Conservation (phyloP, 495 filamentous ascomycete species). For the Annulohypoxylon nitens region DNA sequence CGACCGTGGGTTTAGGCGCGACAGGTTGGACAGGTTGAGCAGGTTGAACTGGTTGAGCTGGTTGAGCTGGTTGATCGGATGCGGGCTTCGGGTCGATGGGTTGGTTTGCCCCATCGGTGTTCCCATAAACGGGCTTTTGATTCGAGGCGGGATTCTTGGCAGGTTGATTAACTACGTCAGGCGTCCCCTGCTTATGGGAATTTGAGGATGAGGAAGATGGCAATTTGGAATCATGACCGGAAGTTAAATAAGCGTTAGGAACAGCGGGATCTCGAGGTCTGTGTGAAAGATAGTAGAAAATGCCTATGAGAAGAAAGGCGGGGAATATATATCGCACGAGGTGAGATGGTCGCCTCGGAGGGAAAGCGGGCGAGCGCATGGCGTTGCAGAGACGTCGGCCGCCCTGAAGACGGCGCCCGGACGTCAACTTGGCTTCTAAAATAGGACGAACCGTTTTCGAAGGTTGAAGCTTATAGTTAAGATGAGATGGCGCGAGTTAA, state of each 20-base stretch:
- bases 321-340: conserved; percentile 55
- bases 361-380: conserved; percentile 56
- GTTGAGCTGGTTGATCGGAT: conserved; percentile 27
- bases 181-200: conserved; percentile 25
- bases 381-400: conserved; percentile 42
- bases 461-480: background rate
- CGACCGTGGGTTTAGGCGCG: conserved; percentile 32
- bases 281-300: conserved; percentile 52
- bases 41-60: conserved; percentile 29
- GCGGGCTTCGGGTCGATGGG: conserved; percentile 32
- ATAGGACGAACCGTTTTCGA: conserved; percentile 29
- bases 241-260: conserved; percentile 29
- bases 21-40: conserved; percentile 32
- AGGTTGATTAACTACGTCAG: conserved; percentile 35
- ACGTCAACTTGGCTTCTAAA: conserved; percentile 31
- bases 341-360: conserved; percentile 55
- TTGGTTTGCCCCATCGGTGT: conserved; percentile 20
- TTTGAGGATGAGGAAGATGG: conserved; percentile 14
- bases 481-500: conserved; percentile 21
- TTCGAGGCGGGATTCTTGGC: conserved; percentile 27
- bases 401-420: conserved; percentile 40
- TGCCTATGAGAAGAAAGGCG: conserved; percentile 48
- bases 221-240: conserved; percentile 25
- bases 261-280: conserved; percentile 21
- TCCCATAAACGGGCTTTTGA: conserved; percentile 35